Base-by-base conservation (phyloP, 371 early-diverging fungal genomes). In the Dichotomocladium elegans region DNA sequence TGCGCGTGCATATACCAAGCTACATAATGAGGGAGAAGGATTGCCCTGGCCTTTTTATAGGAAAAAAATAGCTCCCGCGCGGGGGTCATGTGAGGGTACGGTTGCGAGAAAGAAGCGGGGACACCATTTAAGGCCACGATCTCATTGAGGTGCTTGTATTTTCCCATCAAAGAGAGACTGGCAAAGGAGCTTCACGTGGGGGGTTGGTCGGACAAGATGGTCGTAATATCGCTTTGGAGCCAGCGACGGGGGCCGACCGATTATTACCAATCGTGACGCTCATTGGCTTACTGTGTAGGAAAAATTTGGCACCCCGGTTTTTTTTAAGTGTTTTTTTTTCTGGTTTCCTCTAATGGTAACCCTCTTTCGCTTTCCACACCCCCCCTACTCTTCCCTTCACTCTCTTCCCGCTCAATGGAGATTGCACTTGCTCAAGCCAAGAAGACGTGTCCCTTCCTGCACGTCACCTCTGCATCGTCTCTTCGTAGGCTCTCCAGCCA, bases 381-480 rank as follows among this genome's bases (percentile, higher is more conserved):
- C 53, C 43, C 43, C 47, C 53, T 31, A 48, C 35, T 50, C 46
- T 51, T 54, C 42, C 41, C 50, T 58, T 48, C 47, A 15, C 30
- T 33, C 51, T 60, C 46, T 56, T 34, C 41, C 51, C 46, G 17
- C 46, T 34, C 21, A 31, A 86, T 86, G 84, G 86, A 86, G 63
- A 59, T 71, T 55, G 70, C 69, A 15, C 56, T 81, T 28, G 66
- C 75, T 28, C 76, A 80, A 47, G 72, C 72, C 29, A 67, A 68
- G 53, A 83, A 72, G 63, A 73, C 87, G 52, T 95, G 95, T 70
- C 95, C 95, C 48, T 95, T 92, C 67, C 83, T 95, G 45, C 83
- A 90, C 55, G 81, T 81, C 55, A 84, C 91, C 28, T 82, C 91
- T 41, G 79, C 87, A 29, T 64, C 87, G n/a, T 79, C 85, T 45